Conservation (phyloP, 805 yeast genomes). For the Hanseniaspora occidentalis region DNA sequence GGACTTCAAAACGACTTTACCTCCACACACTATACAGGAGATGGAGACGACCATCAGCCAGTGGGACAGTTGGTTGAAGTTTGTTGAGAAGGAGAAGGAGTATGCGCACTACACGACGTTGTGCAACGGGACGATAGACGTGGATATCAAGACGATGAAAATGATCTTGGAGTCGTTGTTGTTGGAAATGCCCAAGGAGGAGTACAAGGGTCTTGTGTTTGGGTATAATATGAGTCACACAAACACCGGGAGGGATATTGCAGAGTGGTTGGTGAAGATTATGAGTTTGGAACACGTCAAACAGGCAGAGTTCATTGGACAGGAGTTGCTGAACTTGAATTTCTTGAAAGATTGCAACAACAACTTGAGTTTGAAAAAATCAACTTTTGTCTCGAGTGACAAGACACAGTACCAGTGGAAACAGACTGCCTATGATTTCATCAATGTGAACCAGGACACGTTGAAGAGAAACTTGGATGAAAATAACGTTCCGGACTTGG, state of each 20-base stretch:
- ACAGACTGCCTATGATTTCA: constrained; percentile 44
- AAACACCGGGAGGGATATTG: constrained; percentile 23
- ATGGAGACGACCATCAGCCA: constrained; percentile 15
- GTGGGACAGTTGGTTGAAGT: constrained; percentile 25
- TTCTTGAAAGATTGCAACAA: constrained; percentile 40
- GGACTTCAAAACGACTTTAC: constrained; percentile 29
- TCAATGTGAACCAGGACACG: neutral
- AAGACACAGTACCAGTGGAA: constrained; percentile 76
- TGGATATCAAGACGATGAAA: constrained; percentile 24
- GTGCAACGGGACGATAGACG: constrained; percentile 16
- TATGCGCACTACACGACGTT: constrained; percentile 18
- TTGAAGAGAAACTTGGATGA: neutral
- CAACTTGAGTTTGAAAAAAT: constrained; percentile 33
- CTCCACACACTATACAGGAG: constrained; percentile 10
- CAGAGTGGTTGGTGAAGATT: constrained; percentile 18
- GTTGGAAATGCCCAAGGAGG: constrained; percentile 36
- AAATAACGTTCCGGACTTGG: neutral
- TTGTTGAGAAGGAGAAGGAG: constrained; percentile 18
- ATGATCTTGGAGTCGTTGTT: constrained; percentile 32
- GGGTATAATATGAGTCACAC: constrained; percentile 20
- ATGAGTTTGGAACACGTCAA: constrained; percentile 30
- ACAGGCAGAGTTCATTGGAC: constrained; percentile 63
- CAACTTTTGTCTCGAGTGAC: constrained; percentile 64
- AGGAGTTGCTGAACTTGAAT: constrained; percentile 49
- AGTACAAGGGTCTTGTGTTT: constrained; percentile 52